Evolutionary conservation across 2,329 filamentous ascomycete genomes (phyloP), one percentile per base, ranked within the genome.

Genomic region (Penicillium sp.): DNA sequence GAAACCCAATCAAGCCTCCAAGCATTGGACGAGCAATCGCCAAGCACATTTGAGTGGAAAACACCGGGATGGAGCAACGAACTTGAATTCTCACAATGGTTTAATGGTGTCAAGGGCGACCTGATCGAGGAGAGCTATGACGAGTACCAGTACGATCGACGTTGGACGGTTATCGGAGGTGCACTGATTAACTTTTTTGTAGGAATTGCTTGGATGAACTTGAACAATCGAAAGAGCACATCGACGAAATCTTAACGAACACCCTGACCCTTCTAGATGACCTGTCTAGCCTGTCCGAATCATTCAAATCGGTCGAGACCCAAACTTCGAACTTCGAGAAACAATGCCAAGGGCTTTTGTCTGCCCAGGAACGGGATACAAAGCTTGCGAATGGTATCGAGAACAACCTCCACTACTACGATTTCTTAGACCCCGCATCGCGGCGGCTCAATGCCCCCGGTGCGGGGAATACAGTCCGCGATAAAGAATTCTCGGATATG

Each of bases 321-420:
- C 93, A 97, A 75, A 99, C 94, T 0, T 90, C 88, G n/a, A 88
- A 89, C 14, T 97, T 99, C 77, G 90, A 92, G 70, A 85, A 88
- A 44, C 91, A 96, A 73, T 99, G 94, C 74, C 91, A 97, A 69
- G 89, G 90, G 54, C 81, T 99, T 2, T 78, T 97, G 30, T 80
- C 84, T 1, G 92, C 96, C 66, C 91, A 97, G 75, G 85, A 83
- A 65, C 85, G 89, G 25, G 81, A 97, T 38, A 86, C 90, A 59
- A 83, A 82, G 61, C 82, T 99, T 40, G 91, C 91, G 3, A 85
- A 95, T 62, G 88, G 91, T 56, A 88, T 99, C 54, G 88, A 90
- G 26, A 89, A 90, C 25, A 95, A 97, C 65, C 79, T 97, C n/a
- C 87, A 92, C 69, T 97, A 96, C 74, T 99, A 99, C 73, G 85